Evolutionary conservation across 495 filamentous ascomycete genomes (phyloP), one percentile per base, ranked within the genome.

Genomic region (Penicillium herquei): DNA sequence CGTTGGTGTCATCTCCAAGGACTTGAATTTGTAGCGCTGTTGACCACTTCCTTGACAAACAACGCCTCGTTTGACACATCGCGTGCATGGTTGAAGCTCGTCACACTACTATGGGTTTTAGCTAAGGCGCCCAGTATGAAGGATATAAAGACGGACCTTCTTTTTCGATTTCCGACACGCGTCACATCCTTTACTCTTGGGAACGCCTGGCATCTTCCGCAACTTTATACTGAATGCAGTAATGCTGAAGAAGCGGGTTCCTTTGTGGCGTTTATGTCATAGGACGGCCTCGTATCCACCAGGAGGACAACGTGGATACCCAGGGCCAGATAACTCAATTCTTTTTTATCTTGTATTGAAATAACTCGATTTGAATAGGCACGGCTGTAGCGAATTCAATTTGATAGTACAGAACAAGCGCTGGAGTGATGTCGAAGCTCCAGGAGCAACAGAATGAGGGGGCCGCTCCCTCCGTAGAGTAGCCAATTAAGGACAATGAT

Each of bases 81-180:
- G 57, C 6, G 72, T 65, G 50, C 76, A 80, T 16, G 70, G 70
- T 44, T 59, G 65, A 6, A 57, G 48, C 54, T 63, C 67, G 54
- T 76, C 73, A 50, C 73, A 76, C 73, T 76, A 49, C 12, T 45
- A 14, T 46, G 31, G 48, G 18, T 35, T 42, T 62, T 17, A 56
- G 52, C 30, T 12, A 39, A 13, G 6, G 21, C 39, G 21, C 41
- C 21, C 42, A 41, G 30, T 26, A 41, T 2, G 7, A 3, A n/a
- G 7, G 10, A 26, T 3, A 33, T 39, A 11, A 13, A 21, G 21
- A 6, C 52, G 8, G 37, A 76, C 75, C 68, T 78, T 78, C 59
- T 80, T 79, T 58, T 77, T 79, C 51, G 71, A 69, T 54, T 70
- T 68, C 14, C 74, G 73, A 61, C 76, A 79, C n/a, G 69, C 72